phyloP scores from a whole-genome alignment of 1,139 yeast genomes.

The Geotrichum carabidarum region DNA sequence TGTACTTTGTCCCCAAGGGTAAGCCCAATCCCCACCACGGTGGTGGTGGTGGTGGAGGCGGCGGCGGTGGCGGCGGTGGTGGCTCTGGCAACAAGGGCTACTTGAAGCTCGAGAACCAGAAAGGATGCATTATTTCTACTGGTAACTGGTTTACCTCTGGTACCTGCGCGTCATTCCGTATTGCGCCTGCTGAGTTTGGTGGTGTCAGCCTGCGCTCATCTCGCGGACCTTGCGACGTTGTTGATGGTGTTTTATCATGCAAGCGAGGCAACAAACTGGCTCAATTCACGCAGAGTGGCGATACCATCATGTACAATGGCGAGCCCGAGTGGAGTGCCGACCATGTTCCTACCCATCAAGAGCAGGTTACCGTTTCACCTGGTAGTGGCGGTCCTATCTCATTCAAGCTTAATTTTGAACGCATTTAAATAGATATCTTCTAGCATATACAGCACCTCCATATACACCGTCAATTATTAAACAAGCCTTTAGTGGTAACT shows the following conservation, averaged over 20 bases:
- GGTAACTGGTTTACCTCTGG: slow-evolving; percentile 84
- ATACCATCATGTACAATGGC: slow-evolving; percentile 57
- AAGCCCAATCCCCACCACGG: slow-evolving; percentile 36
- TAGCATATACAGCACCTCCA: no score
- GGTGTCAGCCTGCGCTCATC: slow-evolving; percentile 64
- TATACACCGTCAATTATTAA: no score
- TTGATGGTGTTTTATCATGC: slow-evolving; percentile 38
- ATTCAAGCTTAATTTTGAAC: slow-evolving; percentile 43
- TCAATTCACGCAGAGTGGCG: slow-evolving; percentile 33
- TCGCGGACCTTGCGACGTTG: slow-evolving; percentile 68
- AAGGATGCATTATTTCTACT: slow-evolving; percentile 76
- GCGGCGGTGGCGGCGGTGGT: slow-evolving; percentile 23
- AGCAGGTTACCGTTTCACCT: slow-evolving; percentile 52
- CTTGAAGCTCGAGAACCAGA: slow-evolving; percentile 50
- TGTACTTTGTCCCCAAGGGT: slow-evolving; percentile 71
- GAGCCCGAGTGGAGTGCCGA: slow-evolving; percentile 59
- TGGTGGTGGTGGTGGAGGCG: slow-evolving; percentile 27
- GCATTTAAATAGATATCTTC: slow-evolving; percentile 12
- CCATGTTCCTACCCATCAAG: slow-evolving; percentile 45
- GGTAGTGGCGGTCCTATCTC: slow-evolving; percentile 43
- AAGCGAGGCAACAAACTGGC: slow-evolving; percentile 28
- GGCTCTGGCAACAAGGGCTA: slow-evolving; percentile 38
- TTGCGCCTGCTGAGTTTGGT: slow-evolving; percentile 56
- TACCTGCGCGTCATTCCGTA: slow-evolving; percentile 72
- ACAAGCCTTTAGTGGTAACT: no score